phyloP scores from a whole-genome alignment of 2,329 filamentous ascomycete genomes.

The Aspergillus viridinutans region DNA sequence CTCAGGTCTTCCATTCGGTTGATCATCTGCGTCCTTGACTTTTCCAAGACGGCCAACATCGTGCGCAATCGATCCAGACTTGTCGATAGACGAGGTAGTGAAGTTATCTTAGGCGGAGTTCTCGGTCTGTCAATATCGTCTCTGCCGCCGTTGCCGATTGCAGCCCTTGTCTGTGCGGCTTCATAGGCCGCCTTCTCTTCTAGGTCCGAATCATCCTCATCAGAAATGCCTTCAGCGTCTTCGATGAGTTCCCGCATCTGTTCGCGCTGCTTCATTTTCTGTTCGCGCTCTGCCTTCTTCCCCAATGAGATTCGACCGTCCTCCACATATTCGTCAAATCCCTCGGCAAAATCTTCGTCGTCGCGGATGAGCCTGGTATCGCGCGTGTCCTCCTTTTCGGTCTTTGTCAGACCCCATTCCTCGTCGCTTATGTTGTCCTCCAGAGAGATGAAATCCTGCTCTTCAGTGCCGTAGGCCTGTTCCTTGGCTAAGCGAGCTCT shows the following conservation, averaged over 20 bases:
- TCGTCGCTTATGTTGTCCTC: constrained; percentile 37
- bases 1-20: constrained; percentile 62
- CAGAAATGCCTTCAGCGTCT: constrained; percentile 65
- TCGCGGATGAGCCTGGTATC: constrained; percentile 74
- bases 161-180: constrained; percentile 76
- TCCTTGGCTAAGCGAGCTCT: constrained; percentile 75
- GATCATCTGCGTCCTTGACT: constrained; percentile 57
- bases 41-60: constrained; percentile 61
- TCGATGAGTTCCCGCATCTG: constrained; percentile 82
- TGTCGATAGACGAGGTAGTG: constrained; percentile 68
- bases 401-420: constrained; percentile 43
- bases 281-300: constrained; percentile 71
- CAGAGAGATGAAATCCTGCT: constrained; percentile 51
- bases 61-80: constrained; percentile 62
- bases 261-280: constrained; percentile 59
- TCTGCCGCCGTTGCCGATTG: constrained; percentile 58
- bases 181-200: constrained; percentile 76
- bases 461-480: constrained; percentile 53
- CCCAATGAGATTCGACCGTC: constrained; percentile 77
- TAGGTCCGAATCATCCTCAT: constrained; percentile 60
- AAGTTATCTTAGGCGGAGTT: constrained; percentile 69
- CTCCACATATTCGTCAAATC: constrained; percentile 87
- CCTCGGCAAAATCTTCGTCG: constrained; percentile 89
- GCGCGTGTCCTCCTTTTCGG: constrained; percentile 59
- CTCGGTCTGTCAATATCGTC: constrained; percentile 39